Conservation (phyloP, 192 early-diverging fungal genomes). For the Pilaira anomala region DNA sequence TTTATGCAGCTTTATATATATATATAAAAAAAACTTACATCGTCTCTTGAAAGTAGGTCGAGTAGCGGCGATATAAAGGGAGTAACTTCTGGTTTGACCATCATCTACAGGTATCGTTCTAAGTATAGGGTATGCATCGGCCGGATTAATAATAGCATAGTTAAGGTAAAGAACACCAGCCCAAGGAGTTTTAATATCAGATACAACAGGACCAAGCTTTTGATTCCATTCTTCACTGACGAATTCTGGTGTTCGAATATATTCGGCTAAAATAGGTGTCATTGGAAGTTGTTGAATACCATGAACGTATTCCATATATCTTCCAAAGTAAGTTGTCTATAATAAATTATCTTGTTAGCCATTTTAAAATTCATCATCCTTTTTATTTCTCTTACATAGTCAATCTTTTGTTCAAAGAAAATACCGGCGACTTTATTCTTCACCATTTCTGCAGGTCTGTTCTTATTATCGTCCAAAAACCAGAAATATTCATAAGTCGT, state of each 20-base stretch:
- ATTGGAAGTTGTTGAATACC: constrained; percentile 42
- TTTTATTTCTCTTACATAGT: constrained; percentile 42
- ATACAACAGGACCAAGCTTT: constrained; percentile 10
- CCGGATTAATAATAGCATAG: constrained; percentile 35
- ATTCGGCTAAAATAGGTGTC: constrained; percentile 34
- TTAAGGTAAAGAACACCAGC: constrained; percentile 31
- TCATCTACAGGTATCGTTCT: constrained; percentile 28
- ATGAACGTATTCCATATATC: constrained; percentile 37
- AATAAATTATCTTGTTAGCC: background rate
- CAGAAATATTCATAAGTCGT: constrained; percentile 38
- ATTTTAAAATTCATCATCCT: background rate
- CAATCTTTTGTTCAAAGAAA: constrained; percentile 37
- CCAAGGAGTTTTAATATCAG: constrained; percentile 23
- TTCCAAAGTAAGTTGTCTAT: constrained; percentile 41
- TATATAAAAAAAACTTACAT: background rate
- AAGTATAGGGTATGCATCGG: constrained; percentile 29
- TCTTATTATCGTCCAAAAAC: constrained; percentile 30
- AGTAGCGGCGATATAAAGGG: constrained; percentile 37
- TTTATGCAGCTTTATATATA: too few relatives aligned
- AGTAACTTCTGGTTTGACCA: constrained; percentile 33
- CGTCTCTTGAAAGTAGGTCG: constrained; percentile 21
- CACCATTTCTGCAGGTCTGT: constrained; percentile 21
- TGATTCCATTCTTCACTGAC: constrained; percentile 41
- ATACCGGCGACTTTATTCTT: constrained; percentile 37
- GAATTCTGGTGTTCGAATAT: constrained; percentile 30